Percentiles rank a stretch among this genome's conserved stretches.
phyloP scores from a whole-genome alignment of 768 basidiomycete species.

The Agaricus blazei region DNA sequence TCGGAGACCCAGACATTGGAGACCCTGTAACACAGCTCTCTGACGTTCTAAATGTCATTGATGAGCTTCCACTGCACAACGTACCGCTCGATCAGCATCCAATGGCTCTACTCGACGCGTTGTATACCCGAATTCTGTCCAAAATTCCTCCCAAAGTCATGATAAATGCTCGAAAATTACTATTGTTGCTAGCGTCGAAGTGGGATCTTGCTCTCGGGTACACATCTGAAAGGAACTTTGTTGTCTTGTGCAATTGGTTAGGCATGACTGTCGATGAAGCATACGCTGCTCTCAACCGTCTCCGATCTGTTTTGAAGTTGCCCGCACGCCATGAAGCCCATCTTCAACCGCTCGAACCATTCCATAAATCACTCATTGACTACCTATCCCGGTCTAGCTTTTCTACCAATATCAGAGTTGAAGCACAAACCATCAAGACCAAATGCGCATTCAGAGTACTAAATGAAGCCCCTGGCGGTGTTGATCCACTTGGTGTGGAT shows the following conservation, averaged over 20 bases:
- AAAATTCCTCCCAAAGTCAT: background rate
- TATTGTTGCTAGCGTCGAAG: background rate
- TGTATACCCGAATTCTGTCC: constrained; percentile 4
- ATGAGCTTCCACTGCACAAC: background rate
- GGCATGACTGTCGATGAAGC: too few species aligned
- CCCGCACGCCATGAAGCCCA: too few species aligned
- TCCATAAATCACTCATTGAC: background rate
- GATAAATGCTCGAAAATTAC: background rate
- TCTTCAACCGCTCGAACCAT: too few species aligned
- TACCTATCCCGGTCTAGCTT: background rate
- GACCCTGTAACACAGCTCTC: background rate
- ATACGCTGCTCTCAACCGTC: too few species aligned
- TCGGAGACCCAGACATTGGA: background rate
- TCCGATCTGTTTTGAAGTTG: too few species aligned
- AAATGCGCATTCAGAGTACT: background rate
- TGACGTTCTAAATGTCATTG: constrained; percentile 1
- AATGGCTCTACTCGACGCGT: constrained; percentile 5
- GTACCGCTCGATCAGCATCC: background rate
- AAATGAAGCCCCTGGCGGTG: too few species aligned
- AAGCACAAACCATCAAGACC: background rate
- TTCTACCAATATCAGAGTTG: background rate
- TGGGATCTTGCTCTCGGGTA: background rate
- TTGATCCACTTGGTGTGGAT: too few species aligned
- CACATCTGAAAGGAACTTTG: too few species aligned
- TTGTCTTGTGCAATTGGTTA: background rate